Evolutionary conservation across 2,329 filamentous ascomycete genomes (phyloP), one percentile per base, ranked within the genome.

Genomic region (Aspergillus candidus): DNA sequence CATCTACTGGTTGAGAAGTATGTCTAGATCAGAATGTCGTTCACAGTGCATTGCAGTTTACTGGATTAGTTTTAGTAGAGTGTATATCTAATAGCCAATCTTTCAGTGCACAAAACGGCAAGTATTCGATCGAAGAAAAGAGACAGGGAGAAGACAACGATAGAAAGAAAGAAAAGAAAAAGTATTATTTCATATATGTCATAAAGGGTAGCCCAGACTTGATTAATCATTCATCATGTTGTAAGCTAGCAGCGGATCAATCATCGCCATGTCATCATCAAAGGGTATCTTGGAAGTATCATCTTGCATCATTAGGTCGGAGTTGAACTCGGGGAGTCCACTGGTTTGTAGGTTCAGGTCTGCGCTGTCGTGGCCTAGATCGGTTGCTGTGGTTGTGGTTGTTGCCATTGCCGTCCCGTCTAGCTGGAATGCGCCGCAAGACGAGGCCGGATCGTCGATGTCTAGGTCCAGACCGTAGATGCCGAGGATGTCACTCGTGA

Each of bases 401-500:
- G 32, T 32, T 10, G 40, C 29, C 11, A 32, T 12, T 8, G 38
- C 34, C 17, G 10, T 14, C 13, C 33, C 43, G 22, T 39, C 18
- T 11, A 51, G 30, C 13, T 38, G 17, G 39, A 47, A 54, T 32
- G 43, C 51, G 15, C 52, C 43, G 27, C 51, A 55, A 3, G 53
- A 41, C 6, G 46, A 45, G 13, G 22, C 6, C 22, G 48, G 18
- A 22, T 52, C 46, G 11, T 52, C 55, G 27, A 51, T 46, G 32
- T 65, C 62, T 30, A 65, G 58, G 32, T 64, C 63, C 11, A 67
- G 56, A 10, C 65, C 65, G 41, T 67, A 67, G 4, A 68, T 63
- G 11, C 64, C 65, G 18, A 66, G 54, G 2, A 62, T 47, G 33
- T 61, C 61, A 3, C 52, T 54, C 1, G 54, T 54, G 6, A 48